These are phyloP conservation scores for Cercospora sp. DNA, from an alignment of 2,329 filamentous ascomycete species.

Conservation along the genomic window DNA sequence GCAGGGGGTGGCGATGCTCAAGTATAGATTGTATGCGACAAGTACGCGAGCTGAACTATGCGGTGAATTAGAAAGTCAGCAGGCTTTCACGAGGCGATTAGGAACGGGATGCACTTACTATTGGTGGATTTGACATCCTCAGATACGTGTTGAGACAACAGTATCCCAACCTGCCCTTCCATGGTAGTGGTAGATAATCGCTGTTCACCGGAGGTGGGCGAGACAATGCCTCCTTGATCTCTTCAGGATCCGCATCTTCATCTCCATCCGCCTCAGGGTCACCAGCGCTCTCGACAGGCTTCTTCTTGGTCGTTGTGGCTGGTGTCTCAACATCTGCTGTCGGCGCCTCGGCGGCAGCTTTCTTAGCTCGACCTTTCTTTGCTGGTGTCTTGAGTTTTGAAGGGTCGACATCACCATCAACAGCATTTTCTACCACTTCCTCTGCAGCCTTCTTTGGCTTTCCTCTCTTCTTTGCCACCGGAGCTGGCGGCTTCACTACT, in stretches of 20 bases:
- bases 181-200: conserved; percentile 78
- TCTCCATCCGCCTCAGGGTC: conserved; percentile 58
- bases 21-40: conserved; percentile 88
- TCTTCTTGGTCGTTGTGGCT: conserved; percentile 32
- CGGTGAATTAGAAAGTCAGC: neutral
- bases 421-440: conserved; percentile 14
- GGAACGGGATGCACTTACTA: conserved; percentile 41
- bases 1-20: conserved; percentile 80
- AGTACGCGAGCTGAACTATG: conserved; percentile 76
- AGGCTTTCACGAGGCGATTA: neutral
- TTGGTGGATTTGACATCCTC: conserved; percentile 73
- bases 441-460: conserved; percentile 17
- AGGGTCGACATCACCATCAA: conserved; percentile 9
- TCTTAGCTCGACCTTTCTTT: conserved; percentile 26
- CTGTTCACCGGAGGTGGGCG: conserved; percentile 80
- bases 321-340: conserved; percentile 11
- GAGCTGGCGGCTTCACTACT: conserved; percentile 32
- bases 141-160: conserved; percentile 93
- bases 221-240: conserved; percentile 58
- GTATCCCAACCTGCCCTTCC: conserved; percentile 87
- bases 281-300: conserved; percentile 23
- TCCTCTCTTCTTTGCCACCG: conserved; percentile 19
- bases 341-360: conserved; percentile 19
- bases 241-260: conserved; percentile 56
- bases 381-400: conserved; percentile 19